Evolutionary conservation across 441 rosid species (phyloP).

Genomic region (Erodium chrysanthum): DNA sequence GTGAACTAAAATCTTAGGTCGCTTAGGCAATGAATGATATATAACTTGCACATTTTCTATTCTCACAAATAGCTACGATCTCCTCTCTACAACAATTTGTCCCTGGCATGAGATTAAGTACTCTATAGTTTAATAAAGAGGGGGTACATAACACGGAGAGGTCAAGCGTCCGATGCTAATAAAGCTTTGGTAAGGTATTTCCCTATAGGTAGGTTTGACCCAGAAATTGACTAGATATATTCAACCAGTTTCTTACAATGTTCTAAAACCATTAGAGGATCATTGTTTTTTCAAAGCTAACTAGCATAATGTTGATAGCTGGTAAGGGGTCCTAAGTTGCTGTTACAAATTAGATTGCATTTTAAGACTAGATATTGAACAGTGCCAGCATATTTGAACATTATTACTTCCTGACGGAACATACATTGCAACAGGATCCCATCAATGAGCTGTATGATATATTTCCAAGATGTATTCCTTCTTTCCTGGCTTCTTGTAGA

Average conservation of each 20-base stretch:
- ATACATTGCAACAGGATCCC: conserved; percentile 95
- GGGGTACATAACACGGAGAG: background rate
- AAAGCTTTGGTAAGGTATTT: background rate
- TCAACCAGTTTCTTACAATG: background rate
- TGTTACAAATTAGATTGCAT: background rate
- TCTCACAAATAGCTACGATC: background rate
- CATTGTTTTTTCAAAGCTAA: background rate
- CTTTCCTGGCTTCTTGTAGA: conserved; percentile 48
- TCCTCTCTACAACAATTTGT: background rate
- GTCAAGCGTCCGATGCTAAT: background rate
- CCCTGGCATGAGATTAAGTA: background rate
- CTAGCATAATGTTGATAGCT: background rate
- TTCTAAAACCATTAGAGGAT: background rate
- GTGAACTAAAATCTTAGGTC: background rate
- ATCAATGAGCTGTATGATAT: conserved; percentile 82
- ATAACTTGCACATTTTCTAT: background rate
- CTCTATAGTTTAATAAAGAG: background rate
- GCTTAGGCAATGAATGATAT: background rate
- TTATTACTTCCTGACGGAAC: conserved; percentile 19
- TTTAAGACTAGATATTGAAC: background rate
- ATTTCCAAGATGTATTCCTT: conserved; percentile 53
- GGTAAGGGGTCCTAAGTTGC: background rate
- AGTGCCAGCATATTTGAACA: background rate
- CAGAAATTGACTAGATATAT: background rate
- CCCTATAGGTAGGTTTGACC: background rate